These are phyloP conservation scores for Fusarium sp. DNA, from an alignment of 2,329 filamentous ascomycete species.

Conservation along the genomic window DNA sequence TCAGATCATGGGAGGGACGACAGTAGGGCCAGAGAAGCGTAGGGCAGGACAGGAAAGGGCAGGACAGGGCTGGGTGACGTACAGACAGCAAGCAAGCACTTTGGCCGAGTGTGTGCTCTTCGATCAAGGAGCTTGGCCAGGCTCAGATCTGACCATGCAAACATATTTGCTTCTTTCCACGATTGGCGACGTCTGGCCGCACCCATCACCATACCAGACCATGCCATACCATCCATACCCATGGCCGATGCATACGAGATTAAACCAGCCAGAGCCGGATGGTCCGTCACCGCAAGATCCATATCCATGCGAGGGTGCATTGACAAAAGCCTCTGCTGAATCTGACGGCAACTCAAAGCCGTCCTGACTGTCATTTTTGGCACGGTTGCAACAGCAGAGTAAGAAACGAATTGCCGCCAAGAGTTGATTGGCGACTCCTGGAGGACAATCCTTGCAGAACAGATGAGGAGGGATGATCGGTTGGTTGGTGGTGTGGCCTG, in stretches of 20 bases:
- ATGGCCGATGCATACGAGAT: conserved; percentile 6
- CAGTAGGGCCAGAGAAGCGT: background rate
- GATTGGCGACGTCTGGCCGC: conserved; percentile 7
- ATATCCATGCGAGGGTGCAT: conserved; percentile 8
- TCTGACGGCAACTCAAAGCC: conserved; percentile 8
- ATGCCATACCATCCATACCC: background rate
- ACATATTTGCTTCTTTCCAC: conserved; percentile 12
- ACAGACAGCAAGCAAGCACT: background rate
- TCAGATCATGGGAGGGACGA: conserved; percentile 32
- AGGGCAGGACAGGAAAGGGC: conserved; percentile 12
- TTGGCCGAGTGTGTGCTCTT: conserved; percentile 4
- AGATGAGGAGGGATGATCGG: conserved; percentile 10
- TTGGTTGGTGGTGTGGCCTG: background rate
- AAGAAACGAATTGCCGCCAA: conserved; percentile 16
- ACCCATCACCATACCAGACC: background rate
- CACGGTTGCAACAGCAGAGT: background rate
- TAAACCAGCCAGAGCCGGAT: conserved; percentile 7
- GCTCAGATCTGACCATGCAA: conserved; percentile 15
- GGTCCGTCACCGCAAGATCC: conserved; percentile 14
- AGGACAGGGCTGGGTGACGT: conserved; percentile 7
- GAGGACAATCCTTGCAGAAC: conserved; percentile 5
- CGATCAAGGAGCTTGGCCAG: background rate
- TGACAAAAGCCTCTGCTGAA: conserved; percentile 9
- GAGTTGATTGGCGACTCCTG: conserved; percentile 12
- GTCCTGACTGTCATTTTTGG: conserved; percentile 13